Conservation (phyloP, 306 rosid species). For the Abrus precatorius region DNA sequence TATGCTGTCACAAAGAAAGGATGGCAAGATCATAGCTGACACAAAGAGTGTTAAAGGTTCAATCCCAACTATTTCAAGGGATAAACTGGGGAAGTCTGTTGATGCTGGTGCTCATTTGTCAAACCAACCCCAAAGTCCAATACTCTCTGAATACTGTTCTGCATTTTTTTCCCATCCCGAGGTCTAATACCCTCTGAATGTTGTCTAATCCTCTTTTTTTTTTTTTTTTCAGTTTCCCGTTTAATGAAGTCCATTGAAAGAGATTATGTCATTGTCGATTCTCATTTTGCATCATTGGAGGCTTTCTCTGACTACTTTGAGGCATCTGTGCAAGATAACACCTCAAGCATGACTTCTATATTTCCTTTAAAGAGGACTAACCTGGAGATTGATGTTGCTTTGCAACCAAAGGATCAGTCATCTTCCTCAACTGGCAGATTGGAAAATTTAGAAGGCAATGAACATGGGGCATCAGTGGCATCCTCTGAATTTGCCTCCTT, state of each 20-base stretch:
- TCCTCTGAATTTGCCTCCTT: constrained; percentile 52
- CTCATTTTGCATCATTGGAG: constrained; percentile 67
- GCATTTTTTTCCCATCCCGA: constrained; percentile 43
- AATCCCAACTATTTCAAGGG: constrained; percentile 48
- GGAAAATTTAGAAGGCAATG: constrained; percentile 48
- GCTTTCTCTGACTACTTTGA: constrained; percentile 70
- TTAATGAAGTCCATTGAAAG: constrained; percentile 87
- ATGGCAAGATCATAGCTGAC: constrained; percentile 45
- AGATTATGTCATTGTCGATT: constrained; percentile 80
- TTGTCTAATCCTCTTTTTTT: constrained; percentile 27
- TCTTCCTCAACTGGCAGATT: constrained; percentile 46
- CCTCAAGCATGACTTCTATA: constrained; percentile 53
- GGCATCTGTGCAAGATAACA: constrained; percentile 59
- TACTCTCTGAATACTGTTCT: constrained; percentile 39
- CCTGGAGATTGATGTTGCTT: constrained; percentile 45
- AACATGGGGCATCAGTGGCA: constrained; percentile 46
- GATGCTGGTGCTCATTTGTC: constrained; percentile 50
- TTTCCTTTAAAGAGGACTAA: constrained; percentile 52
- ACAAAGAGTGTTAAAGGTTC: constrained; percentile 46
- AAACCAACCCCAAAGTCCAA: constrained; percentile 67
- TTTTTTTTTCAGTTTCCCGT: constrained; percentile 66
- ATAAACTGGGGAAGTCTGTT: constrained; percentile 51
- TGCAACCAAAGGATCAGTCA: constrained; percentile 51
- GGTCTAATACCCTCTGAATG: constrained; percentile 58
- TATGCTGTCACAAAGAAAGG: constrained; percentile 40